Evolutionary conservation across 805 yeast species (phyloP).

Genomic region (Wickerhamomyces chaumierensis): DNA sequence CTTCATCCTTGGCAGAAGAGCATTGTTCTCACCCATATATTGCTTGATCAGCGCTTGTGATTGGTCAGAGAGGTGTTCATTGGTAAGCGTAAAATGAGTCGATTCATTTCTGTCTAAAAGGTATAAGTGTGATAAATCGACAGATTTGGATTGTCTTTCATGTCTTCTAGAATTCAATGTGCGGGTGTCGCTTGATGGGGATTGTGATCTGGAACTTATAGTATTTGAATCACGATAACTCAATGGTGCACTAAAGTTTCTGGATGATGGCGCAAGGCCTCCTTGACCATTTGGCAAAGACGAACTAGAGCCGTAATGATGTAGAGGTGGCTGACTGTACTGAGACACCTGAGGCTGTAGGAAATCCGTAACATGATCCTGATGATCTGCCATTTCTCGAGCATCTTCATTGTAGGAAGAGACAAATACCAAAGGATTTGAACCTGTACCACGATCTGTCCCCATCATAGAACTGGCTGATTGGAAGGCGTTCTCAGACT

Average conservation of each 20-base stretch:
- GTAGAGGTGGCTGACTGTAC: neutral
- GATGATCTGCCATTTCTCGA: too few relatives aligned
- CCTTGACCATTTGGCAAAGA: neutral
- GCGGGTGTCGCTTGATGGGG: constrained; percentile 6
- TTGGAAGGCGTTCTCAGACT: neutral
- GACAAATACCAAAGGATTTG: neutral
- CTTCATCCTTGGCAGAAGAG: constrained; percentile 62
- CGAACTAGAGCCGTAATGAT: neutral
- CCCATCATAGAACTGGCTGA: neutral
- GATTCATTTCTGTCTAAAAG: constrained; percentile 21
- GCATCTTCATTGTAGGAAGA: neutral
- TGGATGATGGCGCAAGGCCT: neutral
- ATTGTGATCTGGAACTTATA: constrained; percentile 6
- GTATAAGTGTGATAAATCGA: constrained; percentile 31
- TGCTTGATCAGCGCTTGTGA: constrained; percentile 40
- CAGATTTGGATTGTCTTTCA: constrained; percentile 23
- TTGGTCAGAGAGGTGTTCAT: constrained; percentile 34
- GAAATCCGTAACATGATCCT: too few relatives aligned
- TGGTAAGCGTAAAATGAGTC: constrained; percentile 26
- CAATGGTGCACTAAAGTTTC: constrained; percentile 1
- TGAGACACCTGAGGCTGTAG: neutral
- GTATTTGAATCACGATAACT: neutral
- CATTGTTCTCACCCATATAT: constrained; percentile 38
- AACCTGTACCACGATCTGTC: neutral
- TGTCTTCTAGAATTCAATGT: constrained; percentile 3